Conservation (phyloP, 2,329 filamentous ascomycete genomes). For the Coniochaeta sp. region DNA sequence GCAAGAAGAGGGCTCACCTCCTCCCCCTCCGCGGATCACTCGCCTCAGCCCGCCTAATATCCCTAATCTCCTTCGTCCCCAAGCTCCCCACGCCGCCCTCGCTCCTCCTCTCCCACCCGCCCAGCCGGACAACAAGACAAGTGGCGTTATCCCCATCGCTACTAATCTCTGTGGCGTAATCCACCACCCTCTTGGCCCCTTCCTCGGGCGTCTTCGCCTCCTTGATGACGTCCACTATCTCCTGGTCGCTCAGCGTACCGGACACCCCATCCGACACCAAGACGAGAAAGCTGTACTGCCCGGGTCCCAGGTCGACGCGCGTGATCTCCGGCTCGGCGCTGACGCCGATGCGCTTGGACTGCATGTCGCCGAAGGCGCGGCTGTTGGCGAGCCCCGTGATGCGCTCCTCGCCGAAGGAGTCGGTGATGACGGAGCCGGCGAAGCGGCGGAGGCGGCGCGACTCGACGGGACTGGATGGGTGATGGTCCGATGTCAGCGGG, state of each 20-base stretch:
- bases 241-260: slow-evolving; percentile 83
- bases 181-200: slow-evolving; percentile 70
- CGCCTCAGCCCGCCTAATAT: slow-evolving; percentile 75
- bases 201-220: slow-evolving; percentile 88
- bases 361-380: slow-evolving; percentile 88
- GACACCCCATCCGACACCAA: slow-evolving; percentile 85
- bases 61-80: slow-evolving; percentile 85
- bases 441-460: slow-evolving; percentile 77
- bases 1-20: too few relatives aligned
- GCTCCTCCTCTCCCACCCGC: slow-evolving; percentile 63
- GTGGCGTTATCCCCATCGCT: slow-evolving; percentile 61
- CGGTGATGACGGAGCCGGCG: slow-evolving; percentile 75
- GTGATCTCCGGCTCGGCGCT: slow-evolving; percentile 88
- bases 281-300: slow-evolving; percentile 83
- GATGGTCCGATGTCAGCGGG: slow-evolving; percentile 84
- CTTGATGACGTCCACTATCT: slow-evolving; percentile 93
- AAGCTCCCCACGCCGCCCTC: slow-evolving; percentile 86
- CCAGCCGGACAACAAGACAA: slow-evolving; percentile 59
- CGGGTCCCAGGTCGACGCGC: slow-evolving; percentile 70
- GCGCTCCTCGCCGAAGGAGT: slow-evolving; percentile 95
- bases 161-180: slow-evolving; percentile 82
- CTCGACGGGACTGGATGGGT: slow-evolving; percentile 82
- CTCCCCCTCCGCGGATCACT: slow-evolving; percentile 70
- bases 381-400: slow-evolving; percentile 92
- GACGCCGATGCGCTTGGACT: slow-evolving; percentile 85